A percentile compares a stretch with the other conserved stretches of the same genome.
phyloP scores from a whole-genome alignment of 2,329 filamentous ascomycete genomes.

The Xylariaceae sp. region DNA sequence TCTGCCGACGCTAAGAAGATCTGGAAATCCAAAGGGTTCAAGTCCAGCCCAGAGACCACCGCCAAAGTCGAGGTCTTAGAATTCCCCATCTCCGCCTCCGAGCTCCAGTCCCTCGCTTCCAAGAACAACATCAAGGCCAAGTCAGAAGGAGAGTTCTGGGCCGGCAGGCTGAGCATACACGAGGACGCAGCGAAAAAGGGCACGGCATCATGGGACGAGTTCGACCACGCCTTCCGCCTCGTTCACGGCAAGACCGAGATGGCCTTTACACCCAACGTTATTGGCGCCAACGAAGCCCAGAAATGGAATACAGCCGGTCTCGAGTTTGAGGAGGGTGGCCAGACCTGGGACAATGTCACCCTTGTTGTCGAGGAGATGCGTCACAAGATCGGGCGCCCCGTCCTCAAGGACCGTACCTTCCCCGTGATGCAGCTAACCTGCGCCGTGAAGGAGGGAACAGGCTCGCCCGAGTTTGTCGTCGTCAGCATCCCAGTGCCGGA shows the following conservation, averaged over 20 bases:
- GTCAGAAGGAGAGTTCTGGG: slow-evolving; percentile 54
- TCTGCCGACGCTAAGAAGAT: slow-evolving; percentile 28
- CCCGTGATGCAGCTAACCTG: slow-evolving; percentile 60
- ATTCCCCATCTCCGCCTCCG: slow-evolving; percentile 43
- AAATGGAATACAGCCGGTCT: slow-evolving; percentile 45
- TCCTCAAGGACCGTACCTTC: slow-evolving; percentile 63
- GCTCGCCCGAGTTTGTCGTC: slow-evolving; percentile 47
- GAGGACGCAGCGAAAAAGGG: slow-evolving; percentile 45
- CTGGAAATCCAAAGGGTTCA: slow-evolving; percentile 51
- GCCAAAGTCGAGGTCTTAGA: slow-evolving; percentile 52
- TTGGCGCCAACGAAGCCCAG: slow-evolving; percentile 43
- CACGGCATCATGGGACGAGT: slow-evolving; percentile 62
- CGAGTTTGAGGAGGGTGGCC: slow-evolving; percentile 35
- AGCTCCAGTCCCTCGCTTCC: slow-evolving; percentile 37
- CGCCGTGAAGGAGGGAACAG: slow-evolving; percentile 32
- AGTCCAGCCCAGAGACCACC: slow-evolving; percentile 45
- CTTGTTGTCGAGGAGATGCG: slow-evolving; percentile 60
- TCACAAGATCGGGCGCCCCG: slow-evolving; percentile 54
- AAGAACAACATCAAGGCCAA: slow-evolving; percentile 12
- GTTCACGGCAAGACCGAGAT: slow-evolving; percentile 54
- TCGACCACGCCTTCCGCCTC: slow-evolving; percentile 55
- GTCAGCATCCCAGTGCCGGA: slow-evolving; percentile 53
- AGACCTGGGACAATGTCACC: slow-evolving; percentile 45
- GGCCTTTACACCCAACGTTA: slow-evolving; percentile 55
- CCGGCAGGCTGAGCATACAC: slow-evolving; percentile 60